Percentiles rank a stretch among this genome's conserved stretches.
Evolutionary conservation across 2,329 filamentous ascomycete genomes (phyloP).

Genomic region (Didymella lethalis): DNA sequence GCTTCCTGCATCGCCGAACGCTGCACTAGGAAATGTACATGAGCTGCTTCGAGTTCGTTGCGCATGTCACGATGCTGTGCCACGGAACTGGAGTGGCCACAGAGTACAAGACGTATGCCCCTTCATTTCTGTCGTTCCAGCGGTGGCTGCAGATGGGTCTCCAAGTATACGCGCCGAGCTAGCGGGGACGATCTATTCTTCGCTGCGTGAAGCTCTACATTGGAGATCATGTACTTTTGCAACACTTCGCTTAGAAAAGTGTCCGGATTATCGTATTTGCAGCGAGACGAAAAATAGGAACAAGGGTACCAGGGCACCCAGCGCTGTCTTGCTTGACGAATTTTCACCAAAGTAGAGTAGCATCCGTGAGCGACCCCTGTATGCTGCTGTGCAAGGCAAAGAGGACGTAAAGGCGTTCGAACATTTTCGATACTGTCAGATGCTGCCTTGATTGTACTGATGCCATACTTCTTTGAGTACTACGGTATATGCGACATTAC

Average conservation of each 20-base stretch:
- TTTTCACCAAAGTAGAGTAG: background rate
- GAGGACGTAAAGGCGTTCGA: too few relatives aligned
- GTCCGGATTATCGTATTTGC: background rate
- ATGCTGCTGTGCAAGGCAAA: too few relatives aligned
- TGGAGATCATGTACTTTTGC: background rate
- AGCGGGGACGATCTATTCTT: background rate
- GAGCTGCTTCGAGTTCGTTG: constrained; percentile 8
- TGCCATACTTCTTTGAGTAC: too few relatives aligned
- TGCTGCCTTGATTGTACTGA: too few relatives aligned
- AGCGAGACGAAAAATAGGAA: background rate
- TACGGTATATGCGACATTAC: too few relatives aligned
- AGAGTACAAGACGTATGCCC: constrained; percentile 8
- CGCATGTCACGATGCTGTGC: constrained; percentile 11
- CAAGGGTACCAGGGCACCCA: constrained; percentile 9
- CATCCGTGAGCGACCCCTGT: too few relatives aligned
- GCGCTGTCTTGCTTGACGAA: background rate
- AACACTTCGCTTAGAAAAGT: background rate
- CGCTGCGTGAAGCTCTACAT: constrained; percentile 7
- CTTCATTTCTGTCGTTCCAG: constrained; percentile 20
- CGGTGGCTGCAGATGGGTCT: background rate
- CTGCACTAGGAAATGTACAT: background rate
- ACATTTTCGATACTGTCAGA: too few relatives aligned
- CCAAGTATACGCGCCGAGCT: background rate
- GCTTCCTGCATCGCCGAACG: constrained; percentile 2
- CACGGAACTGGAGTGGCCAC: background rate